phyloP scores from a whole-genome alignment of 352 stramenopile genomes.

The Phytophthora ohioensis region DNA sequence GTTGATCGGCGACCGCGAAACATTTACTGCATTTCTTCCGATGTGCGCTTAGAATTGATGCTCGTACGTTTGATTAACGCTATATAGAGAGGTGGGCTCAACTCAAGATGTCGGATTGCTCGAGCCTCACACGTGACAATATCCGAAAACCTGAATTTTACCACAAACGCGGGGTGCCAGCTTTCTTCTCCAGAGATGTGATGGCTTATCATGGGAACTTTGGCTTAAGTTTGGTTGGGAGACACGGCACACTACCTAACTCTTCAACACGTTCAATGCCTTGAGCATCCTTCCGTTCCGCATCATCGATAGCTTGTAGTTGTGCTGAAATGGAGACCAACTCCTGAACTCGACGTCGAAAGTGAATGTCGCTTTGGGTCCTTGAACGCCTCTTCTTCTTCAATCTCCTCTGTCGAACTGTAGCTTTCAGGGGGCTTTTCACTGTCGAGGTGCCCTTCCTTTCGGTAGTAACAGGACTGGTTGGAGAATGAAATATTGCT shows the following conservation, averaged over 20 bases:
- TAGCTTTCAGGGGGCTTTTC: conserved; percentile 2
- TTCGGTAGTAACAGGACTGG: neutral
- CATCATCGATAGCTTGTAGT: conserved; percentile 17
- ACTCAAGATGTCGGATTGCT: too few relatives aligned
- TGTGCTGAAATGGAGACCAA: conserved; percentile 28
- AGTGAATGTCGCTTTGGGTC: conserved; percentile 9
- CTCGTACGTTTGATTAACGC: too few relatives aligned
- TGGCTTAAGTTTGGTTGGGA: neutral
- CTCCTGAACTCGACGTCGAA: conserved; percentile 24
- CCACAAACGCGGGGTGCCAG: too few relatives aligned
- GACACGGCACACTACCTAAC: conserved; percentile 9
- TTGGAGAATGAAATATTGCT: neutral
- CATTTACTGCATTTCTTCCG: too few relatives aligned
- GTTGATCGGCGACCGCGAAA: too few relatives aligned
- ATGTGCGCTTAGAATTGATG: too few relatives aligned
- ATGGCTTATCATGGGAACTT: neutral
- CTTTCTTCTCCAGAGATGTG: too few relatives aligned
- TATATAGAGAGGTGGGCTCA: too few relatives aligned
- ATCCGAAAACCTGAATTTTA: too few relatives aligned
- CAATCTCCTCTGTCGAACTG: conserved; percentile 10
- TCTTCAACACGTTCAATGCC: conserved; percentile 15
- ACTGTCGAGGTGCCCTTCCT: neutral
- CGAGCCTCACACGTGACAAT: too few relatives aligned
- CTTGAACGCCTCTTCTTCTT: conserved; percentile 28
- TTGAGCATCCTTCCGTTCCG: conserved; percentile 26